These are phyloP conservation scores for Corchorus olitorius DNA, from an alignment of 345 rosid species.

Conservation along the genomic window DNA sequence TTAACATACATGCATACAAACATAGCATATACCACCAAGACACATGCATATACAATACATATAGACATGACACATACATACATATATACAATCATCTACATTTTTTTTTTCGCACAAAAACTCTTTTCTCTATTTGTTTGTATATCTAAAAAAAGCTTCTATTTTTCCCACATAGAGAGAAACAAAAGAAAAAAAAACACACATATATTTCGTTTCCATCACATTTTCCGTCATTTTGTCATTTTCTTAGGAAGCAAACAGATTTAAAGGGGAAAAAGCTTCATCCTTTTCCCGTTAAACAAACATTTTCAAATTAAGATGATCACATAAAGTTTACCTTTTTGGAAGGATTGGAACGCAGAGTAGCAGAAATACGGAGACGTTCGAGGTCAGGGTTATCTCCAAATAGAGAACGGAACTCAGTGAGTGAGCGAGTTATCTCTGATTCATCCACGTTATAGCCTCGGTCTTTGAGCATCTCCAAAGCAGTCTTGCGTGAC, in stretches of 20 bases:
- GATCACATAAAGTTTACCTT: slow-evolving; percentile 20
- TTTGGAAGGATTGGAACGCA: slow-evolving; percentile 28
- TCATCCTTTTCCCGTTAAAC: background rate
- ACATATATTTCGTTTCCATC: background rate
- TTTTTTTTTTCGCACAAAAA: background rate
- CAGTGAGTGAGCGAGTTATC: slow-evolving; percentile 28
- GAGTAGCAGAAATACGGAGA: slow-evolving; percentile 32
- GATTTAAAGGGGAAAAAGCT: background rate
- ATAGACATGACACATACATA: background rate
- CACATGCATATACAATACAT: no score
- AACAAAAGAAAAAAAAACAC: background rate
- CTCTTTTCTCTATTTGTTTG: background rate
- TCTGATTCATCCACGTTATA: slow-evolving; percentile 32
- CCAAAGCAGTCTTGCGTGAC: slow-evolving; percentile 36
- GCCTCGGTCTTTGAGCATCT: slow-evolving; percentile 46
- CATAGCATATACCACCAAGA: background rate
- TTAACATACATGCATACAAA: background rate
- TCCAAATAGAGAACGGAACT: slow-evolving; percentile 33
- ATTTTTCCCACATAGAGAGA: background rate
- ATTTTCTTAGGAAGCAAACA: background rate
- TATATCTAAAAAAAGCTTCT: background rate
- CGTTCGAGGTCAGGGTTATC: slow-evolving; percentile 25
- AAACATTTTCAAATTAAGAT: background rate
- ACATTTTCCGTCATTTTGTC: slow-evolving; percentile 5
- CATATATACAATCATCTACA: background rate